A percentile compares a stretch with the other conserved stretches of the same genome.
Evolutionary conservation across 2,329 filamentous ascomycete genomes (phyloP).

Genomic region (Xylariaceae sp.): DNA sequence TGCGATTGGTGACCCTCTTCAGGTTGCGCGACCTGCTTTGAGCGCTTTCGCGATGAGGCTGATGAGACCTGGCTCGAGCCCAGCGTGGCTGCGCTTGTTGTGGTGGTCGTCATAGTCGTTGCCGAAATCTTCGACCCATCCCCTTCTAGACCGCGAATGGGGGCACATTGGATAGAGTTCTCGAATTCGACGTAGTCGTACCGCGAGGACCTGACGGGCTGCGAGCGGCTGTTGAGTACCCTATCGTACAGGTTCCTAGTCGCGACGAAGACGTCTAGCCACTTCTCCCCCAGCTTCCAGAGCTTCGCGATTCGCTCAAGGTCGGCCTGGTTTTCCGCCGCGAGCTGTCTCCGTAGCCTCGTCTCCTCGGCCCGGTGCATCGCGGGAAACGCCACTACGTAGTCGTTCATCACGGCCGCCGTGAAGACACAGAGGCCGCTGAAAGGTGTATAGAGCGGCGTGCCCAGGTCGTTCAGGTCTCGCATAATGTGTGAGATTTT

Average conservation of each 20-base stretch:
- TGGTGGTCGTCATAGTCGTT: not conserved
- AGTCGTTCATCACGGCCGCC: slow-evolving; percentile 13
- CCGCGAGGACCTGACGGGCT: slow-evolving; percentile 7
- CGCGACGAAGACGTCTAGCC: slow-evolving; percentile 12
- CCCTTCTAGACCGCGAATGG: slow-evolving; percentile 8
- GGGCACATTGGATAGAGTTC: slow-evolving; percentile 14
- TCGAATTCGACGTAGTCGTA: slow-evolving; percentile 12
- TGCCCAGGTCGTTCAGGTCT: slow-evolving; percentile 13
- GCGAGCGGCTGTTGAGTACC: slow-evolving; percentile 6
- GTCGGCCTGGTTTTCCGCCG: slow-evolving; percentile 12
- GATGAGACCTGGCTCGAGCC: not conserved
- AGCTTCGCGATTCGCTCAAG: slow-evolving; percentile 12
- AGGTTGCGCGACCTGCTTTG: not conserved
- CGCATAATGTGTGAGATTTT: slow-evolving; percentile 16
- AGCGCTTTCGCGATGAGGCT: not conserved
- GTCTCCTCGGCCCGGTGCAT: slow-evolving; percentile 9
- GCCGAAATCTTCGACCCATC: slow-evolving; percentile 3
- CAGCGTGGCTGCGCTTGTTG: not conserved
- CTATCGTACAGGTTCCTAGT: slow-evolving; percentile 13
- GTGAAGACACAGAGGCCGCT: slow-evolving; percentile 16
- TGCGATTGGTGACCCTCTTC: slow-evolving; percentile 1
- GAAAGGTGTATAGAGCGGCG: slow-evolving; percentile 14
- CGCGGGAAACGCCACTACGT: slow-evolving; percentile 12
- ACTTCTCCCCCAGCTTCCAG: slow-evolving; percentile 15
- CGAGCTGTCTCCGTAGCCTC: slow-evolving; percentile 9